Percentiles rank a stretch among this genome's conserved stretches.
phyloP scores from a whole-genome alignment of 345 rosid species.

The Citrus reticulata region DNA sequence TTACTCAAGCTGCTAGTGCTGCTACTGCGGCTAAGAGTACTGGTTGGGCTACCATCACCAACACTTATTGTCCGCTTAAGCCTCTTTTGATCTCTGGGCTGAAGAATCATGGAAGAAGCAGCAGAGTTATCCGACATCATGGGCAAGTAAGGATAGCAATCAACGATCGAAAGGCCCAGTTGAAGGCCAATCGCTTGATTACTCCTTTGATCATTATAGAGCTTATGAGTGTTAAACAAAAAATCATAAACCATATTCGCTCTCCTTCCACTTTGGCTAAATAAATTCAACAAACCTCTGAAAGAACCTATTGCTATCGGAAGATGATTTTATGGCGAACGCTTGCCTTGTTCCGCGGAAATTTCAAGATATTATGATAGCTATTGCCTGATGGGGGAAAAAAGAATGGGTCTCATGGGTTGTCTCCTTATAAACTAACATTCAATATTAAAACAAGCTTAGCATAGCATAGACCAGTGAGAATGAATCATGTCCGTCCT shows the following conservation, averaged over 20 bases:
- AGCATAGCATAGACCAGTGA: slow-evolving; percentile 22
- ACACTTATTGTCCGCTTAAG: slow-evolving; percentile 20
- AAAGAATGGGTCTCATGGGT: not conserved
- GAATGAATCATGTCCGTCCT: not conserved
- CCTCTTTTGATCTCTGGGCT: slow-evolving; percentile 34
- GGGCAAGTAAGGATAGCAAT: slow-evolving; percentile 27
- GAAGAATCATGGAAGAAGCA: slow-evolving; percentile 3
- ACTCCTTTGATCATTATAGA: slow-evolving; percentile 9
- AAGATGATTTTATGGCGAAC: not conserved
- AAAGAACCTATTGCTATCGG: slow-evolving; percentile 24
- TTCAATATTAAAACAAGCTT: not conserved
- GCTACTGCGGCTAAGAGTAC: slow-evolving; percentile 23
- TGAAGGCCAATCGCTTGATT: slow-evolving; percentile 22
- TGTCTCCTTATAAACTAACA: slow-evolving; percentile 14
- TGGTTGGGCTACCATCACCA: slow-evolving; percentile 2
- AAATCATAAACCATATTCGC: slow-evolving; percentile 18
- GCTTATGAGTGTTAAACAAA: slow-evolving; percentile 15
- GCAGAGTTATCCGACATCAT: not conserved
- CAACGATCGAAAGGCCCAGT: slow-evolving; percentile 27
- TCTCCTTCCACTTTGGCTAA: not conserved
- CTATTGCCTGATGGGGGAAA: not conserved
- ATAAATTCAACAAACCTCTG: slow-evolving; percentile 33
- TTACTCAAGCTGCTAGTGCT: slow-evolving; percentile 32
- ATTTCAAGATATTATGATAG: not conserved
- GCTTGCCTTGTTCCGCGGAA: not conserved